Base-by-base conservation (phyloP, 1,139 yeast genomes). In the Yamadazyma siamensis region DNA sequence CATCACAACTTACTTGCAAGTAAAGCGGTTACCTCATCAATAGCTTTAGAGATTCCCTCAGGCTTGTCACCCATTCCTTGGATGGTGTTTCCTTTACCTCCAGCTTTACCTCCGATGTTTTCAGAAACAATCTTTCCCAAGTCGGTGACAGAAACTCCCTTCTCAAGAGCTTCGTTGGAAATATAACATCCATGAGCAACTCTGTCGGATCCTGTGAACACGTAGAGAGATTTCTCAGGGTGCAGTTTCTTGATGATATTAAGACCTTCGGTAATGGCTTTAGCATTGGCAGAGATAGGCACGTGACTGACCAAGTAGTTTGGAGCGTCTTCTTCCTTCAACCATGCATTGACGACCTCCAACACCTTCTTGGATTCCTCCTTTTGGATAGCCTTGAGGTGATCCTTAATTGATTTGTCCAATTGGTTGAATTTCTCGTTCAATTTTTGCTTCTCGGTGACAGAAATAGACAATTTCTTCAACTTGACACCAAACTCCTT, bases 51-150 rank as follows among this genome's bases (percentile, higher is more conserved):
- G 35, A 88, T 71, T 43, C 85, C 86, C 25, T 64, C 70, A 23
- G 79, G 74, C 40, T 86, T 84, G 48, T 81, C 87, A 50, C 98
- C 98, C 79, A 88, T 83, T 59, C 99, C 99, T 67, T 91, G 98
- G 44, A 88, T 87, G 38, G 89, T 80, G 47, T 88, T 86, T 40
- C 96, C 97, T 63, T 87, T 91, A 58, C 99, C 99, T 62, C 99
- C 99, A 37, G 96, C 94, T 59, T 84, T 86, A 59, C 99, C 99
- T 44, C 98, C 99, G 47, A 94, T 78, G 49, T 72, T 69, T 32
- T 66, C 62, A 28, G 89, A 67, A 27, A 85, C 97, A 35, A 73
- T 65, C 34, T 71, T 64, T 22, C 94, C 95, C 45, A 88, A 72
- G 19, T 76, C 88, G 40, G 76, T 65, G 23, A 96, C 96, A 46